Base-by-base conservation (phyloP, 768 basidiomycete genomes). In the Amanita pseudoporphyria region DNA sequence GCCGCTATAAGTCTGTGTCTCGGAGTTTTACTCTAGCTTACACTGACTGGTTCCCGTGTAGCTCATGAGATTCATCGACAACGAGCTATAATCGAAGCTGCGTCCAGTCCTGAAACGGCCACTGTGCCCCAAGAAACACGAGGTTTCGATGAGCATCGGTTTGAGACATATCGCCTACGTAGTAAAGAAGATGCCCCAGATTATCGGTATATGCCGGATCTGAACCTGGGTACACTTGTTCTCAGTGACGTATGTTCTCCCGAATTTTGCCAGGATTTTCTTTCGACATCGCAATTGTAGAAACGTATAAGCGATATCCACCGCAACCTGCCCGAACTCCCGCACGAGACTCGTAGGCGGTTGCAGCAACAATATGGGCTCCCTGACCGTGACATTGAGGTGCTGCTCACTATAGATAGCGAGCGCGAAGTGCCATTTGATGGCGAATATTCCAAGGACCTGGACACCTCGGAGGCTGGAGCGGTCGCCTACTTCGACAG, bases 201-300 rank as follows among this genome's bases (percentile, higher is more conserved):
- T 63, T 99, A 98, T 63, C 78, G 88, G 14, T 98, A 97, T 67
- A 95, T 99, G 90, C 96, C 96, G 0, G 96, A 99, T 62, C 83
- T 91, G 0, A 97, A 98, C 62, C 67, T 98, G 1, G 91, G 92
- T 0, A 77, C 82, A 0, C 67, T 97, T 5, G 59, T 78, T 28
- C 58, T 87, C 6, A 73, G 73, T 50, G 61, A 77, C 52, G 82
- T 78, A 51, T 58, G 57, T 39, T 28, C 16, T 33, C 33, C 9
- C 28, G 28, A 12, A 26, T 32, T 19, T 28, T 19, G 26, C 26
- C 10, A 18, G 16, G 14, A 10, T 39, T 22, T 26, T 45, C 45
- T 10, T 6, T 39, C 14, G 43, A 18, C 7, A 1, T 14, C 18
- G 6, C 12, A 26, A 16, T 51, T 39, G n/a, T 58, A 95, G 90